These are phyloP conservation scores for Kandelia obovata DNA, from an alignment of 345 rosid genomes.

Conservation along the genomic window DNA sequence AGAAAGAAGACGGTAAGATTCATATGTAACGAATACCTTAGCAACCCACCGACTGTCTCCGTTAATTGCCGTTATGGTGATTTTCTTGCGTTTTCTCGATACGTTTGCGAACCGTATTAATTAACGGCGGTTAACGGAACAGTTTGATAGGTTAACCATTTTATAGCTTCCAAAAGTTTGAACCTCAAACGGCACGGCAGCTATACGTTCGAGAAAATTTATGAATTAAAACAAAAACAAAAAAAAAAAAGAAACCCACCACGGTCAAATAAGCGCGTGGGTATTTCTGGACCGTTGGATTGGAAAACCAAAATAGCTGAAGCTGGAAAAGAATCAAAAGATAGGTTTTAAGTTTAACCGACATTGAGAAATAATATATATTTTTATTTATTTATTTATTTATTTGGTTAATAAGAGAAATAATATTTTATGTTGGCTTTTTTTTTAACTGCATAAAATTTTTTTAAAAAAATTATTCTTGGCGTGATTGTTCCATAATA, in stretches of 20 bases:
- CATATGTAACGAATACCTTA: slow-evolving; percentile 55
- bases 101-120: slow-evolving; percentile 8
- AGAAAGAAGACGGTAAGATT: slow-evolving; percentile 17
- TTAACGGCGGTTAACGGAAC: slow-evolving; percentile 40
- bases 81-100: background rate
- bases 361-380: too few species aligned
- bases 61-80: slow-evolving; percentile 44
- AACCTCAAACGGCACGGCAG: slow-evolving; percentile 93
- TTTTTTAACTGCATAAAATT: background rate
- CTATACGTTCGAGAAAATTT: slow-evolving; percentile 6
- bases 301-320: background rate
- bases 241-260: background rate
- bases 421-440: background rate
- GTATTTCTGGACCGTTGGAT: slow-evolving; percentile 38
- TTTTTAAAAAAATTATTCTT: background rate
- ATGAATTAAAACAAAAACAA: too few species aligned
- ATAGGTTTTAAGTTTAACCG: too few species aligned
- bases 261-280: slow-evolving; percentile 24
- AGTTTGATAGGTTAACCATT: slow-evolving; percentile 15
- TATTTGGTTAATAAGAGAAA: background rate
- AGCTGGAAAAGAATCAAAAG: slow-evolving; percentile 1
- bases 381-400: too few species aligned
- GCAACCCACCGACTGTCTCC: slow-evolving; percentile 51
- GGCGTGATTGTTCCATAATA: background rate
- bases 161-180: slow-evolving; percentile 36